Conservation (phyloP, 2,329 filamentous ascomycete species). For the Xylaria multiplex region DNA sequence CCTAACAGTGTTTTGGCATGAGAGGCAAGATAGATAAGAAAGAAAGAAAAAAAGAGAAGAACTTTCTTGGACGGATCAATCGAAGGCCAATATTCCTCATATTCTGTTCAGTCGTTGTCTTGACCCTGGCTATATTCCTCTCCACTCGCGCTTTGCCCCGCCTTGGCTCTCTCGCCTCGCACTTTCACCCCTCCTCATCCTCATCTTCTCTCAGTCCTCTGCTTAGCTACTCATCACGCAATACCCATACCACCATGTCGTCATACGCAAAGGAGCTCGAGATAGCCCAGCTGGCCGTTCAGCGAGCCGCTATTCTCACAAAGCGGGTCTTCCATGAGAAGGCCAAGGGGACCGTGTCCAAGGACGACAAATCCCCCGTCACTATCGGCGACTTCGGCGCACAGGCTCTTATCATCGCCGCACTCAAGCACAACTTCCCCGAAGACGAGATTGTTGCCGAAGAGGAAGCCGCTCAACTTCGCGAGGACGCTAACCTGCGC, state of each 20-base stretch:
- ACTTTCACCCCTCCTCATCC: slow-evolving; percentile 37
- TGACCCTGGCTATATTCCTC: slow-evolving; percentile 45
- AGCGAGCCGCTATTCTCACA: slow-evolving; percentile 77
- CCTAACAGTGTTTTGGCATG: slow-evolving; percentile 33
- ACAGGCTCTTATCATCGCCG: slow-evolving; percentile 93
- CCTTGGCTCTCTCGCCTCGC: slow-evolving; percentile 44
- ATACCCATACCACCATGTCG: slow-evolving; percentile 48
- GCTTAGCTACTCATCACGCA: slow-evolving; percentile 30
- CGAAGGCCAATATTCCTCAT: slow-evolving; percentile 27
- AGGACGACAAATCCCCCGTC: slow-evolving; percentile 95
- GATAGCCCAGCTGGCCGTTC: slow-evolving; percentile 79
- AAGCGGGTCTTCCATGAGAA: slow-evolving; percentile 86
- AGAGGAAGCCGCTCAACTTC: slow-evolving; percentile 86
- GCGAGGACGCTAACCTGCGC: slow-evolving; percentile 74
- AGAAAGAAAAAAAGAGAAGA: slow-evolving; percentile 1
- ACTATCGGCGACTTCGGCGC: slow-evolving; percentile 98
- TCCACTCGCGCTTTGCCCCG: slow-evolving; percentile 46
- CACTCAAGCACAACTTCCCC: slow-evolving; percentile 90
- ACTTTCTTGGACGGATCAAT: slow-evolving; percentile 18
- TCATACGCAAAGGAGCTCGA: slow-evolving; percentile 75
- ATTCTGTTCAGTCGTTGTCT: slow-evolving; percentile 41
- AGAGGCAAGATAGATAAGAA: slow-evolving; percentile 30
- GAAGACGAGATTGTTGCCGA: slow-evolving; percentile 92
- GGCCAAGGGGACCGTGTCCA: slow-evolving; percentile 92
- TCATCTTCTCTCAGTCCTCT: slow-evolving; percentile 18